Evolutionary conservation across 2,329 filamentous ascomycete genomes (phyloP).

Genomic region (Endoconidiophora polonica): DNA sequence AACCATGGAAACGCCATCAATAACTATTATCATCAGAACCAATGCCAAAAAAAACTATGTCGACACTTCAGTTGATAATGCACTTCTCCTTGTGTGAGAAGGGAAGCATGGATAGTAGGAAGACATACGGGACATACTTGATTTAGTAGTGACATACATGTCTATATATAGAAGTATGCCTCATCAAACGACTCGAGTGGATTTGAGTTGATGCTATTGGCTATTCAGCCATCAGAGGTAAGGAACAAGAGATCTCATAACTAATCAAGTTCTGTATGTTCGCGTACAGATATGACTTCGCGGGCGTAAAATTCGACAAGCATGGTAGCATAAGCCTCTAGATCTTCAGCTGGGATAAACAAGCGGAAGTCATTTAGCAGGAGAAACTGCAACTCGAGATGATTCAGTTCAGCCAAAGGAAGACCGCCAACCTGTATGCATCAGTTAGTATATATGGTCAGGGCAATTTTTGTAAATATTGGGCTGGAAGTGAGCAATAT

Average conservation of each 20-base stretch:
- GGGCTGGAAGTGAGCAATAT: background rate
- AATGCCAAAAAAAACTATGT: too few species aligned
- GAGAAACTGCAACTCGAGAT: conserved; percentile 89
- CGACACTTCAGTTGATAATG: too few species aligned
- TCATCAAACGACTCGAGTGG: background rate
- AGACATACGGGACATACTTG: too few species aligned
- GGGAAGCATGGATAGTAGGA: too few species aligned
- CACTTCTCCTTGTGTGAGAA: too few species aligned
- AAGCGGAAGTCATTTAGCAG: conserved; percentile 92
- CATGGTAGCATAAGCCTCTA: conserved; percentile 97
- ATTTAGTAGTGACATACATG: background rate
- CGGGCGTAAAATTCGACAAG: conserved; percentile 93
- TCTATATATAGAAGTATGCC: background rate
- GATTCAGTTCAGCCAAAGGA: conserved; percentile 81
- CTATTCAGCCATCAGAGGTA: too few species aligned
- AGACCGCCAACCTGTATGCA: conserved; percentile 71
- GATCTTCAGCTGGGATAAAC: conserved; percentile 80
- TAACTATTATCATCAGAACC: too few species aligned
- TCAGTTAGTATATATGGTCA: conserved; percentile 11
- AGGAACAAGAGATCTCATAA: too few species aligned
- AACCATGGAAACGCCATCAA: too few species aligned
- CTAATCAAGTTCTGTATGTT: too few species aligned
- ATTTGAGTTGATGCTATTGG: too few species aligned
- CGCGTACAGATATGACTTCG: conserved; percentile 47
- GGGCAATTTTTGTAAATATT: background rate